A percentile compares a stretch with the other conserved stretches of the same genome.
These are phyloP conservation scores for Tetramitus jugosus DNA, from an alignment of 208 protist species.

Conservation along the genomic window DNA sequence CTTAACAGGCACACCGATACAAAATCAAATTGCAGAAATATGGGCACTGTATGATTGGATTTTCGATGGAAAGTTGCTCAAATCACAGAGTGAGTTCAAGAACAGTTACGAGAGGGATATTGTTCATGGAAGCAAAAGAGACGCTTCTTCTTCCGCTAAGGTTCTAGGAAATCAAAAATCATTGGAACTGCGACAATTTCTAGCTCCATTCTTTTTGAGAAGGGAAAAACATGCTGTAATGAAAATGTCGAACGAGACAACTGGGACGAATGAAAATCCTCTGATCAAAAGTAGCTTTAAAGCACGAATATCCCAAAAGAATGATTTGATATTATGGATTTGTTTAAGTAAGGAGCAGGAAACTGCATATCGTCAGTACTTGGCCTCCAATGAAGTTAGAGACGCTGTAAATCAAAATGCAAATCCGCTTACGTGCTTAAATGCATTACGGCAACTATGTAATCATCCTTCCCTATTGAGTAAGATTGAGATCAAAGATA, in stretches of 20 bases:
- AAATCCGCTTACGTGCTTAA: neutral
- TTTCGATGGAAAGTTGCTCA: slow-evolving; percentile 73
- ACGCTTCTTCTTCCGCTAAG: neutral
- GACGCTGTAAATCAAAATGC: neutral
- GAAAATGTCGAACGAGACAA: neutral
- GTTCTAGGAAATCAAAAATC: neutral
- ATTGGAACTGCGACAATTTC: neutral
- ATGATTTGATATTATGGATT: neutral
- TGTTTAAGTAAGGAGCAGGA: neutral
- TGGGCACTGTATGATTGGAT: slow-evolving; percentile 99
- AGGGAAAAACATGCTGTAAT: neutral
- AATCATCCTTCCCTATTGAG: neutral
- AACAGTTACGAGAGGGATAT: neutral
- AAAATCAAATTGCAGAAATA: slow-evolving; percentile 76
- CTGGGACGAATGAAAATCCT: neutral
- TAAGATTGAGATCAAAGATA: neutral
- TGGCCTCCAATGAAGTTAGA: neutral
- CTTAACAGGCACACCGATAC: slow-evolving; percentile 48
- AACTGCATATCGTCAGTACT: neutral
- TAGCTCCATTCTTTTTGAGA: neutral
- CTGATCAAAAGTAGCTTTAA: neutral
- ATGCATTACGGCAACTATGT: neutral
- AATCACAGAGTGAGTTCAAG: neutral
- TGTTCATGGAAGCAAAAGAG: neutral
- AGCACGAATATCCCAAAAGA: slow-evolving; percentile 5